Base-by-base conservation (phyloP, 2,329 filamentous ascomycete species). In the Colletotrichum orbiculare region DNA sequence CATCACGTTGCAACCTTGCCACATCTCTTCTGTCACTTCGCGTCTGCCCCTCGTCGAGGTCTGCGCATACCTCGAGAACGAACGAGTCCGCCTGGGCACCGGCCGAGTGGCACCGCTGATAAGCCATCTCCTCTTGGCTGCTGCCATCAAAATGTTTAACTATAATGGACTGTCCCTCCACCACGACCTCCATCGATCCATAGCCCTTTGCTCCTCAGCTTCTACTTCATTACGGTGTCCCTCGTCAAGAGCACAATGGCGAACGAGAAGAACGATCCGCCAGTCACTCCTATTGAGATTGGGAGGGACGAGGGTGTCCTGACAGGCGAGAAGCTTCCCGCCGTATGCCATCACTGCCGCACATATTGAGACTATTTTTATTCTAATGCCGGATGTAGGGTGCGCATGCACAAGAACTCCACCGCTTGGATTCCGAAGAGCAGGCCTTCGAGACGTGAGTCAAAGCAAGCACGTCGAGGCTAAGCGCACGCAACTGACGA, bases 401-500 rank as follows among this genome's bases (percentile, higher is more conserved):
- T 39, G 17, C 53, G 1, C 54, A 53, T 11, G 11, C 56, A 11
- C 38, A 64, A n/a, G 57, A 61, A 17, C 46, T 65, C 3, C 52
- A 56, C 48, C 62, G 58, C 8, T 17, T 65, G 2, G 54, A 55
- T 13, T 64, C 60, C 11, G 60, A 67, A 13, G 64, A 67, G 41
- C 42, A 64, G n/a, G 54, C n/a, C 12, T 59, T 67, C 8, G 64
- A 67, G 43, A 37, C 54, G 64, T 67, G 35, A 52, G 64, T 38
- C 33, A 34, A 46, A 1, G 7, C 9, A 0, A 6, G 7, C 4
- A 17, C 2, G 1, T 13, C 12, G 4, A 4, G 8, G 15, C 7
- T 11, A 8, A n/a, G n/a, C 34, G 38, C 13, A 34, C 65, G 25
- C 25, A 25, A 25, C 25, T 25, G 25, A 25, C 59, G 42, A 63